A percentile compares a stretch with the other conserved stretches of the same genome.
Evolutionary conservation across 768 basidiomycete species (phyloP).

Genomic region (Russula olivacea): DNA sequence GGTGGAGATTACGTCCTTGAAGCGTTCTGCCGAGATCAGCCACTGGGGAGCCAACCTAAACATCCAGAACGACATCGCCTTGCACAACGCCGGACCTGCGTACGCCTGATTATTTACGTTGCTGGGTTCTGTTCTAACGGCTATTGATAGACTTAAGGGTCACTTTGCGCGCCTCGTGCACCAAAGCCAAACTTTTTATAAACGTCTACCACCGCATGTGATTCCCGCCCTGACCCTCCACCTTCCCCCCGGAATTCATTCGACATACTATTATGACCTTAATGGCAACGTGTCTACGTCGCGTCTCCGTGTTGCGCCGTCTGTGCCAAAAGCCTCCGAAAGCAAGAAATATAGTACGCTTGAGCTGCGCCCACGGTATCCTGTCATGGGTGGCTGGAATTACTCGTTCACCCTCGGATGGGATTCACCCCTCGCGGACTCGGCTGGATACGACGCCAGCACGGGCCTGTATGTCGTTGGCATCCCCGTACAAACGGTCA

Average conservation of each 20-base stretch:
- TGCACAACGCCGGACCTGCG: slow-evolving; percentile 90
- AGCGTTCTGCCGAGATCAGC: slow-evolving; percentile 82
- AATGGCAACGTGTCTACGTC: slow-evolving; percentile 98
- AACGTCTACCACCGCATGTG: slow-evolving; percentile 60
- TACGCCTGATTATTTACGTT: slow-evolving; percentile 39
- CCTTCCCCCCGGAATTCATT: slow-evolving; percentile 76
- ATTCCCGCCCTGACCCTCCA: slow-evolving; percentile 68
- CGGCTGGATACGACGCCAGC: slow-evolving; percentile 54
- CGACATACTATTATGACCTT: slow-evolving; percentile 84
- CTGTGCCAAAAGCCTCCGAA: slow-evolving; percentile 51
- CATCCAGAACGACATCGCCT: slow-evolving; percentile 77
- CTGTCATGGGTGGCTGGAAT: slow-evolving; percentile 95
- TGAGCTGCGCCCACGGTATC: slow-evolving; percentile 86
- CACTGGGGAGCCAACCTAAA: slow-evolving; percentile 97
- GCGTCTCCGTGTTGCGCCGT: slow-evolving; percentile 63
- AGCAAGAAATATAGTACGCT: slow-evolving; percentile 57
- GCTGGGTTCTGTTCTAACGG: slow-evolving; percentile 12
- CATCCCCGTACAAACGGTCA: slow-evolving; percentile 79
- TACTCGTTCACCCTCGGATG: slow-evolving; percentile 93
- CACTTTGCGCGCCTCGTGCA: slow-evolving; percentile 91
- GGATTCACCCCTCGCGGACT: slow-evolving; percentile 80
- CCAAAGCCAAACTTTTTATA: slow-evolving; percentile 69
- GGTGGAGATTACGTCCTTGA: slow-evolving; percentile 63
- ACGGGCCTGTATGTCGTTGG: slow-evolving; percentile 66
- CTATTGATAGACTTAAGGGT: slow-evolving; percentile 69